Percentiles rank a stretch among this genome's conserved stretches.
Evolutionary conservation across 768 basidiomycete genomes (phyloP).

Genomic region (Pseudohyphozyma bogoriensis): DNA sequence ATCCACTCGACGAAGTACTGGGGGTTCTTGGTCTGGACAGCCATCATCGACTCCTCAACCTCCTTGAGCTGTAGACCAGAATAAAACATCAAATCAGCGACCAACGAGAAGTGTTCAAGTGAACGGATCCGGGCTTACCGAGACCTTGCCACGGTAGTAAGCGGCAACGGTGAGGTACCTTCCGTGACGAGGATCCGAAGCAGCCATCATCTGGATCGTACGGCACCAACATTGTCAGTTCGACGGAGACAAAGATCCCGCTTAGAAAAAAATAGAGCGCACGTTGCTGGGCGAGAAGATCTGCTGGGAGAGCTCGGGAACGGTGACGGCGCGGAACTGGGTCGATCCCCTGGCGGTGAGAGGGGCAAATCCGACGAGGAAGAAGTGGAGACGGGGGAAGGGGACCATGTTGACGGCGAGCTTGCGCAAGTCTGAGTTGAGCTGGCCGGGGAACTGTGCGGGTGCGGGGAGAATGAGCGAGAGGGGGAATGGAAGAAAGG

Average conservation of each 20-base stretch:
- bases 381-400: constrained; percentile 61
- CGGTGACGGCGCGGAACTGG: constrained; percentile 91
- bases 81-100: too few relatives aligned
- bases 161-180: constrained; percentile 70
- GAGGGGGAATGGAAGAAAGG: too few relatives aligned
- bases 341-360: constrained; percentile 55
- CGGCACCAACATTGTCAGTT: not conserved
- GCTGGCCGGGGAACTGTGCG: constrained; percentile 81
- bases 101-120: too few relatives aligned
- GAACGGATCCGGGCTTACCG: too few relatives aligned
- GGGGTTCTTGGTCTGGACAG: constrained; percentile 49
- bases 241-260: too few relatives aligned
- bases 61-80: too few relatives aligned
- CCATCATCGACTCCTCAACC: constrained; percentile 62
- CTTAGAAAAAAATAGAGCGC: not conserved
- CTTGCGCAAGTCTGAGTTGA: constrained; percentile 97
- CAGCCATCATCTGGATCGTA: constrained; percentile 63
- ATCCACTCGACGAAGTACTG: constrained; percentile 36
- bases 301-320: constrained; percentile 94
- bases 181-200: constrained; percentile 71
- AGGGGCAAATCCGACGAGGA: constrained; percentile 50
- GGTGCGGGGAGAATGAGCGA: not conserved
- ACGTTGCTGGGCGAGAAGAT: constrained; percentile 98
- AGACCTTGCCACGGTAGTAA: constrained; percentile 72
- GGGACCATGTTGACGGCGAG: constrained; percentile 97